phyloP scores from a whole-genome alignment of 2,329 filamentous ascomycete species.

The Phoma sp. region DNA sequence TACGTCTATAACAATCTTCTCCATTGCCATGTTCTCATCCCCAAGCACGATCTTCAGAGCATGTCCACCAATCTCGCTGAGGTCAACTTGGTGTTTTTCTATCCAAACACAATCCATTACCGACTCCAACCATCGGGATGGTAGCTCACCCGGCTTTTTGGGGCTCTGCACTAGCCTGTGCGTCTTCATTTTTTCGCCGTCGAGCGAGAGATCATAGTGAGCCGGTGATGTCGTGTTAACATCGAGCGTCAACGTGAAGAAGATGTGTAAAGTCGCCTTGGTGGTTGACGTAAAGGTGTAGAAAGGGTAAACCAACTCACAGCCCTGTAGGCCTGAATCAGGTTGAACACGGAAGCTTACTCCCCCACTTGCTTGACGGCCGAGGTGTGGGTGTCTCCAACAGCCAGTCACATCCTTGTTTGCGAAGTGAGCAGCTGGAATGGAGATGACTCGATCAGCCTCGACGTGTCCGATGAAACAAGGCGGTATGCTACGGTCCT shows the following conservation, averaged over 20 bases:
- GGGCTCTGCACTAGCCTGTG: background rate
- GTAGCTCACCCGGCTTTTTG: background rate
- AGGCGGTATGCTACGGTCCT: background rate
- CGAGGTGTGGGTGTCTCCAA: background rate
- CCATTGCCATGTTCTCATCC: background rate
- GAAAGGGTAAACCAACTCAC: background rate
- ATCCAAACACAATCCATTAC: conserved; percentile 1
- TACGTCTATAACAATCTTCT: background rate
- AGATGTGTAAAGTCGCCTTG: background rate
- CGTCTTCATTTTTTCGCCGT: background rate
- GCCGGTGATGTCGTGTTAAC: background rate
- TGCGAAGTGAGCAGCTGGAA: background rate
- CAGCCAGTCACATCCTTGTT: background rate
- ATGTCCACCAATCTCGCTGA: background rate
- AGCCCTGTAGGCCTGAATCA: background rate
- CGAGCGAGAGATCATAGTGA: background rate
- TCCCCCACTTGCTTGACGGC: background rate
- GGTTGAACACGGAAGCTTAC: background rate
- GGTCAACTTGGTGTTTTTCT: background rate
- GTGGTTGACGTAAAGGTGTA: background rate
- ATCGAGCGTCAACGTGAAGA: background rate
- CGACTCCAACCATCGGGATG: background rate
- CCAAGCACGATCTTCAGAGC: background rate
- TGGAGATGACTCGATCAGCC: background rate
- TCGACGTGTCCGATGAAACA: background rate